Base-by-base conservation (phyloP, 257 asterid species). In the Scutellaria minor region DNA sequence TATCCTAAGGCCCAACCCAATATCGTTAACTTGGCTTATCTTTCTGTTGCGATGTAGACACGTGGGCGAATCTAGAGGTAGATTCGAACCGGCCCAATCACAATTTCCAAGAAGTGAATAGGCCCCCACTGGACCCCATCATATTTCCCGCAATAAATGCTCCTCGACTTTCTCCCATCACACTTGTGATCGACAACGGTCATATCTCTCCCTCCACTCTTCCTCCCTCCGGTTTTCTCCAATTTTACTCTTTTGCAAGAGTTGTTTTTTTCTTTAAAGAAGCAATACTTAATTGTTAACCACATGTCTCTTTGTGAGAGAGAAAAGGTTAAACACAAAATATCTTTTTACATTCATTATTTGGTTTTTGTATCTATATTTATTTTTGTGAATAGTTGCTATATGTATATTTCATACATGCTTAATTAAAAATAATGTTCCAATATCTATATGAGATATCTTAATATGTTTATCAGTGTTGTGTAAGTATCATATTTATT, bases 141-240 rank as follows among this genome's bases (percentile, higher is more conserved):
- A 44, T 0, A 5, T 64, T 63, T 78, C 86, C 83, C 85, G 72
- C 83, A 83, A 27, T 83, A n/a, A 83, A 83, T 83, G 83, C 73
- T 8, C 60, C 66, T 69, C 75, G 47, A 70, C 64, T 42, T 52
- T 45, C 67, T 58, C 61, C 64, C 55, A 57, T 64, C 55, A 55
- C 55, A 47, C 37, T 58, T 48, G 37, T 41, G 51, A 45, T 41
- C 40, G 54, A 39, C 84, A 77, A 75, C 85, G 82, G 83, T 73
- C 85, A 45, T 9, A 18, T 58, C 44, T 51, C 71, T 9, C 83
- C 48, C 83, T 71, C 80, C 77, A 47, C 63, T 73, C 0, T 18
- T 3, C 48, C 42, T 11, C 52, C 82, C 62, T 79, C 57, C 83
- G 51, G 1, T 71, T 61, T 7, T 48, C 69, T 72, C 42, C 75